phyloP scores from a whole-genome alignment of 163 green algal genomes.

The Chloromonas sp. region DNA sequence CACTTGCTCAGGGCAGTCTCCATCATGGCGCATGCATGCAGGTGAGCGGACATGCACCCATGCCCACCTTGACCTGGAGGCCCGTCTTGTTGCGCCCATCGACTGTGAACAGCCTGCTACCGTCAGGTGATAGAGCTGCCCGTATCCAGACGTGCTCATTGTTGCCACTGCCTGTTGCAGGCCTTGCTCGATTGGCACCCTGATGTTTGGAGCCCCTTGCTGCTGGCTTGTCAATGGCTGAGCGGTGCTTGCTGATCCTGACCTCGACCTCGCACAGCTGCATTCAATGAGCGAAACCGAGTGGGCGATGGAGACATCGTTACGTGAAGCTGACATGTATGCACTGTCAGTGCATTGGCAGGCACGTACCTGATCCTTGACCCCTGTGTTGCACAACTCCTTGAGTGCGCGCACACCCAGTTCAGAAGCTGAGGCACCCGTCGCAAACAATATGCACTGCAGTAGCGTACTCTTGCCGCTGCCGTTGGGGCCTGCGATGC shows the following conservation, averaged over 20 bases:
- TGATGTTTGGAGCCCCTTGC: background rate
- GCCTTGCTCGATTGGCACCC: background rate
- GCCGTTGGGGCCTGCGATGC: slow-evolving; percentile 34
- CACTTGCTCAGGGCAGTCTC: background rate
- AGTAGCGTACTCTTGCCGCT: slow-evolving; percentile 43
- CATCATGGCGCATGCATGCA: background rate
- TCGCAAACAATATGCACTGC: slow-evolving; percentile 31
- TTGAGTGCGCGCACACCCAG: slow-evolving; percentile 21
- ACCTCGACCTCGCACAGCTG: slow-evolving; percentile 37
- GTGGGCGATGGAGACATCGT: background rate
- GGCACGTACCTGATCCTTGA: slow-evolving; percentile 15
- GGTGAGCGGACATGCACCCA: background rate
- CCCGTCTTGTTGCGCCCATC: slow-evolving; percentile 21
- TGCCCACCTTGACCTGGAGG: slow-evolving; percentile 34
- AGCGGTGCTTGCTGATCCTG: background rate
- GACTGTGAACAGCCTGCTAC: slow-evolving; percentile 18
- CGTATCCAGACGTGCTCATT: slow-evolving; percentile 1
- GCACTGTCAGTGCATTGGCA: background rate
- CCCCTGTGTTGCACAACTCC: slow-evolving; percentile 29
- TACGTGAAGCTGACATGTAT: background rate
- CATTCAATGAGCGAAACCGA: background rate
- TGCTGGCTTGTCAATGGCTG: no score
- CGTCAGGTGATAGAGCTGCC: slow-evolving; percentile 23
- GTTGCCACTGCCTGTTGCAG: background rate
- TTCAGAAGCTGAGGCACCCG: slow-evolving; percentile 2